These are phyloP conservation scores for Camelina neglecta DNA, from an alignment of 345 rosid genomes.

Conservation along the genomic window DNA sequence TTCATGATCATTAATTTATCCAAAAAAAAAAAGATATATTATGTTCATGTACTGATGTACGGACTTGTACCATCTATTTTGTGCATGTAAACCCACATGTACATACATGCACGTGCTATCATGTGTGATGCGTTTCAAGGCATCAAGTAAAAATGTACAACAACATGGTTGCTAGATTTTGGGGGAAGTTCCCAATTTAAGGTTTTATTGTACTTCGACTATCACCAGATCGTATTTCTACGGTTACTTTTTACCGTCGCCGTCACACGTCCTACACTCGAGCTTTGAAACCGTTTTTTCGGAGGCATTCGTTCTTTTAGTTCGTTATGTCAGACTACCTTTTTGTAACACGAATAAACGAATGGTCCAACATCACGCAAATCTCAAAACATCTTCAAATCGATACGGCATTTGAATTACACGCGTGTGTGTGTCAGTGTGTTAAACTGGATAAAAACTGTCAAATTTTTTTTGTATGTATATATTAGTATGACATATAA, in stretches of 20 bases:
- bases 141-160: not conserved
- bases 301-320: not conserved
- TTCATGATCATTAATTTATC: not conserved
- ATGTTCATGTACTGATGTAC: not conserved
- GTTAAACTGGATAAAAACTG: too few relatives aligned
- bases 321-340: slow-evolving; percentile 17
- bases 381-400: not conserved
- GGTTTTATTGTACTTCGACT: not conserved
- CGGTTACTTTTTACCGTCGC: not conserved
- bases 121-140: slow-evolving; percentile 6
- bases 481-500: not conserved
- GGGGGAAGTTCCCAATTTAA: not conserved
- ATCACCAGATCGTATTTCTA: not conserved
- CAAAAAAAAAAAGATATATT: not conserved
- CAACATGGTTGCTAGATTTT: slow-evolving; percentile 8
- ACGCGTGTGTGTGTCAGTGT: not conserved
- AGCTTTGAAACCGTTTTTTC: not conserved
- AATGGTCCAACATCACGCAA: slow-evolving; percentile 18
- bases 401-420: not conserved
- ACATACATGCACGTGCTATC: not conserved
- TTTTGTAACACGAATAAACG: slow-evolving; percentile 3
- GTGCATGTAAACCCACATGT: not conserved
- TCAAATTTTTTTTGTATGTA: too few relatives aligned
- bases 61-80: not conserved
- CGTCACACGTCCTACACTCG: slow-evolving; percentile 4